Evolutionary conservation across 805 yeast genomes (phyloP).

Genomic region (Candida palmyrensis): DNA sequence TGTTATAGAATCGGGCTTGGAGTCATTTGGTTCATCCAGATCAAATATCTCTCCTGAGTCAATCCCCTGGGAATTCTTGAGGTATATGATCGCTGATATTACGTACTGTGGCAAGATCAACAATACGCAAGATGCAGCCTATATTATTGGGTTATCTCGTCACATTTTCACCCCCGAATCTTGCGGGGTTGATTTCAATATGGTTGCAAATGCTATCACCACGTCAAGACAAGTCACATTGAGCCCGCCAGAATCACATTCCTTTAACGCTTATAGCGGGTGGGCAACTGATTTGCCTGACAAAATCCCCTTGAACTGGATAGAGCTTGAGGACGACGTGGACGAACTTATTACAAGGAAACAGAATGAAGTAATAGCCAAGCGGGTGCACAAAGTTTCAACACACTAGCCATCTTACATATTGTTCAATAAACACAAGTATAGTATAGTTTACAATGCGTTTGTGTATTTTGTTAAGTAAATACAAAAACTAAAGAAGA

Average conservation of each 20-base stretch:
- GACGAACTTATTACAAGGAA: slow-evolving; percentile 17
- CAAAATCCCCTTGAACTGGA: slow-evolving; percentile 48
- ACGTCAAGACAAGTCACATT: slow-evolving; percentile 13
- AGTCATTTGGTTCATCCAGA: slow-evolving; percentile 15
- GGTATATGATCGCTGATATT: slow-evolving; percentile 45
- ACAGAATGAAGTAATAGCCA: background rate
- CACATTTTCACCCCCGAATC: slow-evolving; percentile 35
- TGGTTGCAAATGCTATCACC: slow-evolving; percentile 27
- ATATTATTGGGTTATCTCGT: slow-evolving; percentile 28
- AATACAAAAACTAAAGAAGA: slow-evolving; percentile 2
- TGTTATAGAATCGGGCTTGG: slow-evolving; percentile 41
- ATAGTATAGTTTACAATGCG: slow-evolving; percentile 16
- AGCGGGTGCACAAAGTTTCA: background rate
- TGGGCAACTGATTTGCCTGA: slow-evolving; percentile 58
- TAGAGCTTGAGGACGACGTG: slow-evolving; percentile 42
- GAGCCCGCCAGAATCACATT: slow-evolving; percentile 43
- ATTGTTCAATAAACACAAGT: slow-evolving; percentile 1
- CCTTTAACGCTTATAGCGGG: slow-evolving; percentile 20
- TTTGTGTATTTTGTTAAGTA: background rate
- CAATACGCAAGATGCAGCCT: slow-evolving; percentile 31
- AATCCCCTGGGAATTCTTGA: slow-evolving; percentile 53
- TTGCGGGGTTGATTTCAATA: slow-evolving; percentile 38
- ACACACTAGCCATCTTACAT: background rate
- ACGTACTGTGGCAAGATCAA: slow-evolving; percentile 67
- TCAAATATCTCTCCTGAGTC: slow-evolving; percentile 39